Evolutionary conservation across 177 flowering plant species (phyloP).

Genomic region (Vitis hybrid): DNA sequence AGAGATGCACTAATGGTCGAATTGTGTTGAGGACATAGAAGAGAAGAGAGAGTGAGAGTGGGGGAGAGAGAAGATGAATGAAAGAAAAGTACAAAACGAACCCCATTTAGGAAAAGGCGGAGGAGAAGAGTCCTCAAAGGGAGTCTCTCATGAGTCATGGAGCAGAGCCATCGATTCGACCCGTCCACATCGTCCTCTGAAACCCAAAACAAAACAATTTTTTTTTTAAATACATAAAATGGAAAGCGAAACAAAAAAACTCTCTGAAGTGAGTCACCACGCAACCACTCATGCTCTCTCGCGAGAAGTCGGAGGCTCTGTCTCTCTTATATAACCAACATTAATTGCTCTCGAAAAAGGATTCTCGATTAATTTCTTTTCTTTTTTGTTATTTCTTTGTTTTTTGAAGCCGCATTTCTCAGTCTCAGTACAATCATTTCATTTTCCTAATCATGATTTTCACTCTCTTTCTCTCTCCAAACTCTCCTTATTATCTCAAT

Average conservation of each 20-base stretch:
- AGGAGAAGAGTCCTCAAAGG: background rate
- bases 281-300: too few relatives aligned
- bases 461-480: constrained; percentile 4
- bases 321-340: constrained; percentile 2
- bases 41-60: constrained; percentile 9
- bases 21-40: too few relatives aligned
- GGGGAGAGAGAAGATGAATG: background rate
- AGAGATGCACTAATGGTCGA: background rate
- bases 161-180: constrained; percentile 32
- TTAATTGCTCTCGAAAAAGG: constrained; percentile 9
- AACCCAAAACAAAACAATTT: background rate
- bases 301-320: constrained; percentile 7
- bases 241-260: background rate
- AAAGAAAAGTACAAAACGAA: background rate
- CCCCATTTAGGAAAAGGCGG: background rate
- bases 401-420: constrained; percentile 28
- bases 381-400: too few relatives aligned
- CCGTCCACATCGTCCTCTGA: constrained; percentile 31
- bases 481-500: constrained; percentile 17
- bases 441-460: constrained; percentile 16
- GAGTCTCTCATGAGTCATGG: constrained; percentile 5
- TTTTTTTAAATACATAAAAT: constrained; percentile 2
- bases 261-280: background rate
- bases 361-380: background rate
- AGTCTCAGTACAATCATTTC: constrained; percentile 31